Evolutionary conservation across 78 protist species (phyloP), one percentile per base, ranked within the genome.

Genomic region (Pigoraptor vietnamica): DNA sequence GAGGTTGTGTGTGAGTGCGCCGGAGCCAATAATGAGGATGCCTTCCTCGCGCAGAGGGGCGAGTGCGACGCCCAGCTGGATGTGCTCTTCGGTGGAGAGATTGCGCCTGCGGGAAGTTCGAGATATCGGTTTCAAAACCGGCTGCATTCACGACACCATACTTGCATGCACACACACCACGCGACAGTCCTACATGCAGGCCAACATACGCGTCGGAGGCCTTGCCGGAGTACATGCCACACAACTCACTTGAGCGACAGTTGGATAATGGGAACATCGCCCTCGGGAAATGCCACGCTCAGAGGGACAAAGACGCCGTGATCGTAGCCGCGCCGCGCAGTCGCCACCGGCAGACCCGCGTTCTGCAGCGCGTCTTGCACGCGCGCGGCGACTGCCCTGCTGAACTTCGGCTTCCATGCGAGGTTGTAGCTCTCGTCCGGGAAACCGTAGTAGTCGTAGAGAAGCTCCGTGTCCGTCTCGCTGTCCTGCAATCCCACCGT

Each of bases 251-350:
- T 9, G 39, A 94, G 23, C 33, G 90, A 89, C 36, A 92, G 25
- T 56, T 21, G 39, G 39, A 93, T 36, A 9, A 87, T 82, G 24
- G 94, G 94, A 21, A 92, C 84, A 38, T 92, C 91, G 21, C 94
- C 95, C 23, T 55, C 39, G 19, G 95, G 95, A 23, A 81, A 92
- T 40, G 38, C 29, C 29, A 89, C 14, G 56, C 29, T 23, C 23
- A 94, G 86, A 0, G 95, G 95, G 24, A 94, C 89, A 37, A 89
- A 94, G 38, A 90, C 94, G 37, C 95, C 95, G 88, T 94, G 95
- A 40, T 94, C 95, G 29, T 0, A 48, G 39, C 94, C 94, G 29
- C 95, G 93, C 40, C 1, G 1, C 21, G 0, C 34, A 36, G 89
- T 40, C 1, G 10, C 14, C 40, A 37, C 21, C n/a, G 37, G 25